These are phyloP conservation scores for Astragalus glycyphyllos DNA, from an alignment of 306 rosid genomes.

Conservation along the genomic window DNA sequence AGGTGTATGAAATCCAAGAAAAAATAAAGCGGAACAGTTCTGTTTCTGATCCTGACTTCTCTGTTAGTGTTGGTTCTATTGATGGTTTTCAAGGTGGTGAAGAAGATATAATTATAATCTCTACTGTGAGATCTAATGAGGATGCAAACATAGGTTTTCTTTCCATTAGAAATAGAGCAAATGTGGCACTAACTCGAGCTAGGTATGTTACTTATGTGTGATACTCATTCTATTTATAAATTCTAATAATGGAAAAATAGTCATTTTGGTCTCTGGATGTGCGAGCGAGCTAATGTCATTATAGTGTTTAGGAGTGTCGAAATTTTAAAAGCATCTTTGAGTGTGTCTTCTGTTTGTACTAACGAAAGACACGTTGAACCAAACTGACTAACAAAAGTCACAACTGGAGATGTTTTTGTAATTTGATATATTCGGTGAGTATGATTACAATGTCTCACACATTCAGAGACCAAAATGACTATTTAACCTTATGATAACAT, in stretches of 20 bases:
- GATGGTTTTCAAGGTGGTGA: slow-evolving; percentile 87
- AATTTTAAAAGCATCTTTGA: no score
- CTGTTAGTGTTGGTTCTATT: slow-evolving; percentile 59
- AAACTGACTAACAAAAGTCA: no score
- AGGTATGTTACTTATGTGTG: slow-evolving; percentile 46
- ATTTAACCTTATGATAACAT: not conserved
- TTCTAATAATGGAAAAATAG: not conserved
- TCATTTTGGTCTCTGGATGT: no score
- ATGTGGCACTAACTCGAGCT: slow-evolving; percentile 71
- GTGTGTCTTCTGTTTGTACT: no score
- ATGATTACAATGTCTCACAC: no score
- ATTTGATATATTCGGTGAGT: no score
- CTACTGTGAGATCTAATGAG: slow-evolving; percentile 54
- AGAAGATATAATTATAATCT: slow-evolving; percentile 60
- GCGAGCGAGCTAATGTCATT: no score
- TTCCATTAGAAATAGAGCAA: slow-evolving; percentile 57
- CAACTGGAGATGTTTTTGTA: no score
- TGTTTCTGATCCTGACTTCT: slow-evolving; percentile 41
- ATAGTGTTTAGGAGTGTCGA: no score
- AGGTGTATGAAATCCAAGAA: slow-evolving; percentile 58
- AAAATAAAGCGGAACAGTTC: slow-evolving; percentile 38
- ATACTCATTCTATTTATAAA: not conserved
- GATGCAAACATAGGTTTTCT: slow-evolving; percentile 61
- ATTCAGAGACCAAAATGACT: no score
- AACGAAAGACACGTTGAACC: no score